Base-by-base conservation (phyloP, 192 early-diverging fungal species). In the Coemansia sp. region DNA sequence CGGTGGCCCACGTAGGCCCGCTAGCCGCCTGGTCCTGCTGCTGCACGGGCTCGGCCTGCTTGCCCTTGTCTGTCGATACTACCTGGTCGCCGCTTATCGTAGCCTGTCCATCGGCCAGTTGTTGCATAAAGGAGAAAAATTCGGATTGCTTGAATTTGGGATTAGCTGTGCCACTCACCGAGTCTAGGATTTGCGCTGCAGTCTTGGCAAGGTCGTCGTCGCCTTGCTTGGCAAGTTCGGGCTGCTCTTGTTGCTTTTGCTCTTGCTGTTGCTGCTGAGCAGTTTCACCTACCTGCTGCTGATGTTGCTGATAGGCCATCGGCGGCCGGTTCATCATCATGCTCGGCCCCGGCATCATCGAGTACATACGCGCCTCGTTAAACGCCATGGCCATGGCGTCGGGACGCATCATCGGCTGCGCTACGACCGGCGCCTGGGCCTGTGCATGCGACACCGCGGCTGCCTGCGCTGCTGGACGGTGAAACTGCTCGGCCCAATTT, bases 141-240 rank as follows among this genome's bases (percentile, higher is more conserved):
- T 91, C 86, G 16, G 92, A 95, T 57, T 90, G 85, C 62, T 90
- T 88, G 65, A 99, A 95, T 76, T 98, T 98, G 29, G 96, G 93
- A 58, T 97, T 95, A 42, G 84, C 76, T 5, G 88, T 82, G n/a
- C 67, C 74, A 29, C 85, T 71, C 18, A 98, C 89, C 29, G 87
- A 84, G 30, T 91, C 86, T 14, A 96, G 69, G 24, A 99, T 82
- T 57, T 90, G 79, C 10, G 85, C 88, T 25, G 97, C 97, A 0
- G 91, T 92, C 50, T 85, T 79, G 6, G 91, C 87, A 14, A 98
- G 83, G 20, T 89, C 85, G 18, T 92, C 89, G 32, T 88, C 47
- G 55, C 55, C 45, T n/a, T n/a, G n/a, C n/a, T n/a, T n/a, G n/a
- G n/a, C n/a, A n/a, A n/a, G n/a, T n/a, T n/a, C n/a, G n/a, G n/a